A percentile compares a stretch with the other conserved stretches of the same genome.
phyloP scores from a whole-genome alignment of 2,329 filamentous ascomycete genomes.

The Cladosporium sp. region DNA sequence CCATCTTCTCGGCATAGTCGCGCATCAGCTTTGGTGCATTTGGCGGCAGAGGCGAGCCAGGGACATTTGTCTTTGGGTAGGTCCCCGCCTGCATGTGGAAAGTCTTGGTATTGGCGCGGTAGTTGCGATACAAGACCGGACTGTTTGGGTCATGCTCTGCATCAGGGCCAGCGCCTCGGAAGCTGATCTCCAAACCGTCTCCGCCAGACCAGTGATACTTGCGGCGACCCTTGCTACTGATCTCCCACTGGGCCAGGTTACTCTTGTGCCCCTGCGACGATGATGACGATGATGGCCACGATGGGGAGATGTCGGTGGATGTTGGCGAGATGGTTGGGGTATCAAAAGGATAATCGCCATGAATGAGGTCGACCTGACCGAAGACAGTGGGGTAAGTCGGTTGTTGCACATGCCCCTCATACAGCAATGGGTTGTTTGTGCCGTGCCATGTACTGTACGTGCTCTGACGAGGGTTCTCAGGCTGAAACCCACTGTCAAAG shows the following conservation, averaged over 20 bases:
- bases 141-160: conserved; percentile 24
- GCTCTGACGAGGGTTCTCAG: neutral
- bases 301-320: conserved; percentile 17
- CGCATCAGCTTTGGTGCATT: conserved; percentile 7
- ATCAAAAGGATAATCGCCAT: neutral
- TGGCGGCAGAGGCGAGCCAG: neutral
- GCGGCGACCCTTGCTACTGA: conserved; percentile 5
- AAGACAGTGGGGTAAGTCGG: neutral
- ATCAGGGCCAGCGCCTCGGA: conserved; percentile 29
- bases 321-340: conserved; percentile 11
- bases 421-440: too few relatives aligned
- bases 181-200: conserved; percentile 34
- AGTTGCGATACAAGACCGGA: conserved; percentile 7
- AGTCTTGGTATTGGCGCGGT: neutral
- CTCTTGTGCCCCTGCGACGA: neutral
- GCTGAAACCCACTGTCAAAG: neutral
- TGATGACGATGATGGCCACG: too few relatives aligned
- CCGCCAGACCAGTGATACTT: conserved; percentile 33
- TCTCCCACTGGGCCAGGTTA: neutral
- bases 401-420: neutral
- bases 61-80: neutral
- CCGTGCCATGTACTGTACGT: neutral
- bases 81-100: conserved; percentile 4
- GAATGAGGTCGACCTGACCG: neutral
- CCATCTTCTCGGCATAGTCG: conserved; percentile 2